A percentile compares a stretch with the other conserved stretches of the same genome.
Evolutionary conservation across 345 rosid genomes (phyloP).

Genomic region (Trapa incisa): DNA sequence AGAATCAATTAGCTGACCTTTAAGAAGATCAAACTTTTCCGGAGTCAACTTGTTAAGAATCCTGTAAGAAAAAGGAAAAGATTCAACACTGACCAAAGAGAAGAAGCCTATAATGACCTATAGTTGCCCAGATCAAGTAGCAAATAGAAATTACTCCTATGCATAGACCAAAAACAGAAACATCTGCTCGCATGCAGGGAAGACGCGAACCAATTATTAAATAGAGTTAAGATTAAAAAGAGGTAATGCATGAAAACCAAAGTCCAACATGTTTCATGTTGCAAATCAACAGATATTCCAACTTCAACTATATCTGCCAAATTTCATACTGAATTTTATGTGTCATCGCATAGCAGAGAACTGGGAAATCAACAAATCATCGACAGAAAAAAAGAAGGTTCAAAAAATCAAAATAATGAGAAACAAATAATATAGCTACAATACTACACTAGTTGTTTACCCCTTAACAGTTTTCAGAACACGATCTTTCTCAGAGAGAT

Average conservation of each 20-base stretch:
- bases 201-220: not conserved
- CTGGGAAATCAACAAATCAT: not conserved
- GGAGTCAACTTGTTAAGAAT: slow-evolving; percentile 87
- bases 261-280: no score
- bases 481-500: slow-evolving; percentile 59
- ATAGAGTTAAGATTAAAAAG: not conserved
- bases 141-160: no score
- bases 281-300: no score
- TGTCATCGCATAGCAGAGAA: no score
- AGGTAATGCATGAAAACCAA: no score
- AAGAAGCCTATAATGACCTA: no score
- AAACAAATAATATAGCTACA: not conserved
- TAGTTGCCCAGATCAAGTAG: no score
- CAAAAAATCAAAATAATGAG: not conserved
- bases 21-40: slow-evolving; percentile 79
- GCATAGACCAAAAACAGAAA: no score
- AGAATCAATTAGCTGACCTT: slow-evolving; percentile 78
- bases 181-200: no score
- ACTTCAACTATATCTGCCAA: no score
- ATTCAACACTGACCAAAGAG: no score
- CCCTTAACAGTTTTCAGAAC: slow-evolving; percentile 76
- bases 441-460: slow-evolving; percentile 23
- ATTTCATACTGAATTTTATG: no score
- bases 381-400: not conserved
- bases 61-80: slow-evolving; percentile 19